Evolutionary conservation across 768 basidiomycete species (phyloP).

Genomic region (Pisolithus microcarpus): DNA sequence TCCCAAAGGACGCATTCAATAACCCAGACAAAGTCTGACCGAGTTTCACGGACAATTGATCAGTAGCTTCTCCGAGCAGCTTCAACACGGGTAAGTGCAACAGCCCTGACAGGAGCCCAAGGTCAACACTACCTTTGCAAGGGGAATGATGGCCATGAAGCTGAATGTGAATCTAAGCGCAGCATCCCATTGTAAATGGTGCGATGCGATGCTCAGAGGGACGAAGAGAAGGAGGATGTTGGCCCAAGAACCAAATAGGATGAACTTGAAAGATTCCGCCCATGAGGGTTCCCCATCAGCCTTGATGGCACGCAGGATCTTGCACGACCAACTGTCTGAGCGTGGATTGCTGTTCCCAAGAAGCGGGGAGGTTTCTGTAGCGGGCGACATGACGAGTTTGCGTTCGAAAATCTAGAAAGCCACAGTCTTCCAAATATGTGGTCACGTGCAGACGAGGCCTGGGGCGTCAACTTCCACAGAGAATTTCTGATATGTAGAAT

Average conservation of each 20-base stretch:
- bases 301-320: conserved; percentile 37
- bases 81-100: conserved; percentile 18
- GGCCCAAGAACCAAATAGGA: conserved; percentile 59
- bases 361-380: conserved; percentile 42
- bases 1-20: conserved; percentile 78
- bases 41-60: conserved; percentile 69
- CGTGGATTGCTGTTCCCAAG: conserved; percentile 36
- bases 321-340: conserved; percentile 17
- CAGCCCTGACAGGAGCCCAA: background rate
- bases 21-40: conserved; percentile 84
- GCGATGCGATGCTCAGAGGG: conserved; percentile 61
- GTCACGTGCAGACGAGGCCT: too few relatives aligned
- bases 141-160: conserved; percentile 79
- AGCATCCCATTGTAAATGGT: conserved; percentile 68
- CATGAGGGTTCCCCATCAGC: conserved; percentile 62
- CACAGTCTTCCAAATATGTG: too few relatives aligned
- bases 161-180: conserved; percentile 66
- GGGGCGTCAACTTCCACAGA: too few relatives aligned
- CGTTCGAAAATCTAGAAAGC: background rate
- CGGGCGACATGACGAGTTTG: conserved; percentile 19
- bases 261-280: conserved; percentile 48
- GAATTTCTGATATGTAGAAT: too few relatives aligned
- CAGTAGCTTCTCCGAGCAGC: conserved; percentile 76
- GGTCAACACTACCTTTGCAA: conserved; percentile 60
- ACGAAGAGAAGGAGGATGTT: conserved; percentile 77